Percentiles rank a stretch among this genome's conserved stretches.
These are phyloP conservation scores for Phaeosphaeriaceae sp. DNA, from an alignment of 2,329 filamentous ascomycete species.

Conservation along the genomic window DNA sequence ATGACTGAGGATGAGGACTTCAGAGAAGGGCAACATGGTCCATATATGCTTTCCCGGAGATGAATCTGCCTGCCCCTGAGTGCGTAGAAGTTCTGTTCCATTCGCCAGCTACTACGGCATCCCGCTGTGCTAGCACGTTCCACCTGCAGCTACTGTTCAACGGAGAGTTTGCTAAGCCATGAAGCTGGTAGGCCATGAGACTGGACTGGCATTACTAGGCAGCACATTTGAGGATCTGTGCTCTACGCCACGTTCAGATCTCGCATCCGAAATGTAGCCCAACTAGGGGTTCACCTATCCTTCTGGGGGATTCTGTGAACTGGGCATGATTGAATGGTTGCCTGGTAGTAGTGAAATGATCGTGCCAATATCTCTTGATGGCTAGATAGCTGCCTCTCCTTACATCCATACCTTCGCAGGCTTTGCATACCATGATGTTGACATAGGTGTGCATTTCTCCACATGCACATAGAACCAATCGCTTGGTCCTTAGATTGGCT, in stretches of 20 bases:
- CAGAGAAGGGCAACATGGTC: background rate
- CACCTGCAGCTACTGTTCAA: slow-evolving; percentile 5
- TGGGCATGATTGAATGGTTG: too few species aligned
- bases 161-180: background rate
- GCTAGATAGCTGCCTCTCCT: too few species aligned
- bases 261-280: too few species aligned
- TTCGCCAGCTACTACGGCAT: slow-evolving; percentile 10
- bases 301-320: background rate
- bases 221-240: background rate
- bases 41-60: slow-evolving; percentile 17
- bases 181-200: background rate
- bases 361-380: too few species aligned
- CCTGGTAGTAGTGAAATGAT: too few species aligned
- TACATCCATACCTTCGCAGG: too few species aligned
- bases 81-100: slow-evolving; percentile 1
- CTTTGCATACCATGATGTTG: too few species aligned
- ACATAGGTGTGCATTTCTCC: too few species aligned
- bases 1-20: slow-evolving; percentile 21
- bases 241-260: background rate
- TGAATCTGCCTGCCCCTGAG: slow-evolving; percentile 17
- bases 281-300: background rate
- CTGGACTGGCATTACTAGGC: background rate
- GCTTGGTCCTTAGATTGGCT: background rate
- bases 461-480: too few species aligned
- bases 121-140: slow-evolving; percentile 7